These are phyloP conservation scores for Starmerella sirachaensis DNA, from an alignment of 805 yeast species.

Conservation along the genomic window DNA sequence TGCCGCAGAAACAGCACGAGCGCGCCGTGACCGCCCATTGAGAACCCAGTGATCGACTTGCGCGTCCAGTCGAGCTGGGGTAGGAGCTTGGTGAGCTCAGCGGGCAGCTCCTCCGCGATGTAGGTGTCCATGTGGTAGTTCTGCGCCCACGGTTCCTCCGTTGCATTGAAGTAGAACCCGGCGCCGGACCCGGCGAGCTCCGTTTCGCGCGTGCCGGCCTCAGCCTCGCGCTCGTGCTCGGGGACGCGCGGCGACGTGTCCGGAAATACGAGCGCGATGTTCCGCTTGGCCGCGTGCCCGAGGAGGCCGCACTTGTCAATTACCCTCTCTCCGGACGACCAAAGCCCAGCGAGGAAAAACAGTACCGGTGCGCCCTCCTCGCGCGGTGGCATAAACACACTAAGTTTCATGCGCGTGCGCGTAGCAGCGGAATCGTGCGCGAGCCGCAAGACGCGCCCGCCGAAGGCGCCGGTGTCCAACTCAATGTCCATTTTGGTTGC, in stretches of 20 bases:
- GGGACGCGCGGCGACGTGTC: constrained; percentile 80
- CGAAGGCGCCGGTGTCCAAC: constrained; percentile 32
- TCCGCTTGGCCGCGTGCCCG: constrained; percentile 62
- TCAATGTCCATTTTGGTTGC: constrained; percentile 15
- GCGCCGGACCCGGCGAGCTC: constrained; percentile 95
- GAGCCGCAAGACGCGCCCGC: constrained; percentile 65
- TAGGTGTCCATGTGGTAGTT: constrained; percentile 83
- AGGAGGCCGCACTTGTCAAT: constrained; percentile 76
- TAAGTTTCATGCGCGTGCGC: constrained; percentile 67
- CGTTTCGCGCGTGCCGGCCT: constrained; percentile 66
- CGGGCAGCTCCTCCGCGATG: constrained; percentile 60
- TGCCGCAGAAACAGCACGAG: constrained; percentile 53
- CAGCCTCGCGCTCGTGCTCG: constrained; percentile 30
- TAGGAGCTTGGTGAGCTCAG: constrained; percentile 32
- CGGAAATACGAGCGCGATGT: constrained; percentile 83
- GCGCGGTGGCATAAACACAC: constrained; percentile 64
- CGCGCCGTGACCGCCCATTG: constrained; percentile 98
- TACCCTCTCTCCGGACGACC: constrained; percentile 89
- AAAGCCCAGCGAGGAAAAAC: constrained; percentile 73
- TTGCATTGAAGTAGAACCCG: constrained; percentile 84
- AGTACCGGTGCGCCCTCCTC: constrained; percentile 53
- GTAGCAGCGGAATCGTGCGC: constrained; percentile 58
- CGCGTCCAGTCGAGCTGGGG: constrained; percentile 43
- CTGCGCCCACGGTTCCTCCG: constrained; percentile 52
- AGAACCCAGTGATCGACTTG: constrained; percentile 82